Evolutionary conservation across 2,329 filamentous ascomycete species (phyloP).

Genomic region (Mycogone perniciosa): DNA sequence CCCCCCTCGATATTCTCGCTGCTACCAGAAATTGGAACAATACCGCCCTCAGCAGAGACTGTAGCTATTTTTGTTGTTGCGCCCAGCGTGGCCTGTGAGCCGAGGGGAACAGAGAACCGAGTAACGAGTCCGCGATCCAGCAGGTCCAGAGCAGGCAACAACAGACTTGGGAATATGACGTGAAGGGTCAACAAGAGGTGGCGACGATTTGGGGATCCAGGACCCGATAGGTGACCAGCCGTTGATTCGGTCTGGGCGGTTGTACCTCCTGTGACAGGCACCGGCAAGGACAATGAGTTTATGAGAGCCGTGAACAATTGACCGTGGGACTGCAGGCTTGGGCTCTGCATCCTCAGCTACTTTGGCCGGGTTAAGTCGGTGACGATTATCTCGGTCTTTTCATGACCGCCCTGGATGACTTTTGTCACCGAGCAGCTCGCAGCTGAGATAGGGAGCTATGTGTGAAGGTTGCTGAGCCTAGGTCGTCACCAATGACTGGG

Average conservation of each 20-base stretch:
- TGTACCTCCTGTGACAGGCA: not conserved
- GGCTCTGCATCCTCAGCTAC: constrained; percentile 9
- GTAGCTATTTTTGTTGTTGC: not conserved
- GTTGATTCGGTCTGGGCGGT: not conserved
- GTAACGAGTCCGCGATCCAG: constrained; percentile 72
- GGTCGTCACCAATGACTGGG: no score
- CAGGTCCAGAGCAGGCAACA: constrained; percentile 81
- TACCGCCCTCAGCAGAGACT: not conserved
- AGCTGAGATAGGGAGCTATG: no score
- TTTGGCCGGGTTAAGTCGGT: not conserved
- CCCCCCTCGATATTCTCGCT: not conserved
- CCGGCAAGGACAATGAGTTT: constrained; percentile 15
- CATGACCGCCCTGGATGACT: no score
- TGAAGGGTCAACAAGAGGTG: constrained; percentile 72
- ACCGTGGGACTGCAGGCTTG: constrained; percentile 29
- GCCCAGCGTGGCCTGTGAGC: not conserved
- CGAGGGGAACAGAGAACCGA: constrained; percentile 31
- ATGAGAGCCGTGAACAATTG: constrained; percentile 46
- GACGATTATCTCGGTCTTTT: constrained; percentile 8
- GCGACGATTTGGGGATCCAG: constrained; percentile 27
- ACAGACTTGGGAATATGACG: constrained; percentile 71
- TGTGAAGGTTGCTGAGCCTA: no score
- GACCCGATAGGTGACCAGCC: not conserved
- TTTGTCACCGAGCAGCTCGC: no score
- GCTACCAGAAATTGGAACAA: not conserved